Conservation (phyloP, 2,329 filamentous ascomycete genomes). For the Colletotrichum aenigma region DNA sequence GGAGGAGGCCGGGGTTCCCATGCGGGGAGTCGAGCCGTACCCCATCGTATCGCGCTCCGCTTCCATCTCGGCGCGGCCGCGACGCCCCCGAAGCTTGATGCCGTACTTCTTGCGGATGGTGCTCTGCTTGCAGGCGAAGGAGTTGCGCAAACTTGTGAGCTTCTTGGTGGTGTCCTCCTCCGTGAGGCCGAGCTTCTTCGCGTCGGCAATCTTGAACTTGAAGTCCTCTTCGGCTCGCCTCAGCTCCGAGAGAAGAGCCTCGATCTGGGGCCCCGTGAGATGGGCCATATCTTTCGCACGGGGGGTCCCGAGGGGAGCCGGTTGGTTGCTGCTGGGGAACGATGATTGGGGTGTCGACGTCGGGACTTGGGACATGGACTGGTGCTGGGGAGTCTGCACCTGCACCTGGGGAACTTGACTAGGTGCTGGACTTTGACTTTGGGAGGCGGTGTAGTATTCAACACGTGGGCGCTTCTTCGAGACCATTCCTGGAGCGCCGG, state of each 20-base stretch:
- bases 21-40: neutral
- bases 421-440: neutral
- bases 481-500: neutral
- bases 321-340: neutral
- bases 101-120: slow-evolving; percentile 62
- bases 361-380: neutral
- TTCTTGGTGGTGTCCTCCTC: slow-evolving; percentile 17
- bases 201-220: neutral
- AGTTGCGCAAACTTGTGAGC: slow-evolving; percentile 52
- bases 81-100: slow-evolving; percentile 55
- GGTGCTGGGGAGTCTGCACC: neutral
- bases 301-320: neutral
- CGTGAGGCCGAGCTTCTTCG: neutral
- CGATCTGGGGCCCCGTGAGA: neutral
- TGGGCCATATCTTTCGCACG: slow-evolving; percentile 6
- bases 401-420: neutral
- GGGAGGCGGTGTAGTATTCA: neutral
- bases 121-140: slow-evolving; percentile 60
- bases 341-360: neutral
- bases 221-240: slow-evolving; percentile 33
- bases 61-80: slow-evolving; percentile 50
- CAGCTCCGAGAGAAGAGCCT: slow-evolving; percentile 39
- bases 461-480: neutral
- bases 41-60: slow-evolving; percentile 44
- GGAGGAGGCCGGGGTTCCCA: neutral